Evolutionary conservation across 2,329 filamentous ascomycete species (phyloP), one percentile per base, ranked within the genome.

Genomic region (Sarocladium kiliense): DNA sequence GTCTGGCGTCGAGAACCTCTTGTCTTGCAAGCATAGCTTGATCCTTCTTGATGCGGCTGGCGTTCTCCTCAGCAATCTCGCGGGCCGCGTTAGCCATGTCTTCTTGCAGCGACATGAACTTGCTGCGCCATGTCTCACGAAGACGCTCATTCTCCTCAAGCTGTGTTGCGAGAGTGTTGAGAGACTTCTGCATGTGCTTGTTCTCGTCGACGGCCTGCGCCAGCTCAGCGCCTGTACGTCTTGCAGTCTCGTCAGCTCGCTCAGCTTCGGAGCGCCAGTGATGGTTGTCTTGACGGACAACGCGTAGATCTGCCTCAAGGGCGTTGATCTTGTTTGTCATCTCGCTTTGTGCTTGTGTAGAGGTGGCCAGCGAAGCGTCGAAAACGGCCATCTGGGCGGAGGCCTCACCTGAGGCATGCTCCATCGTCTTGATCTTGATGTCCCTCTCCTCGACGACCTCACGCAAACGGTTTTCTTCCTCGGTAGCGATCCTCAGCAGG

Each of bases 61-160:
- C 84, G 66, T 92, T 93, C 66, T 97, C 92, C 63, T 89, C 85
- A 21, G 88, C 85, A 58, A 97, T 85, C 58, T 96, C 87, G 47
- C 84, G 84, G 54, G 89, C 86, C 50, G 91, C 89, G 55, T 78
- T 78, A 30, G 85, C 82, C 87, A 97, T 93, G 62, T 97, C 91
- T 59, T 91, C 83, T 70, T 97, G 92, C 37, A 99, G 77, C 57
- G 85, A 85, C 62, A 93, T 84, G 64, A 97, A 88, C 71, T 94
- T 96, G 67, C 78, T 77, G 61, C 91, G 87, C 82, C 95, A 92
- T 58, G 80, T 85, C 67, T 96, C 90, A 56, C 91, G 87, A 57
- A 95, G 82, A 59, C 87, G 85, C 65, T 92, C 85, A 64, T 91
- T 93, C 72, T 96, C 92, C 64, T 94, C 86, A 41, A 94, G 82